Evolutionary conservation across 345 rosid species (phyloP), one percentile per base, ranked within the genome.

Genomic region (Balakata baccata): DNA sequence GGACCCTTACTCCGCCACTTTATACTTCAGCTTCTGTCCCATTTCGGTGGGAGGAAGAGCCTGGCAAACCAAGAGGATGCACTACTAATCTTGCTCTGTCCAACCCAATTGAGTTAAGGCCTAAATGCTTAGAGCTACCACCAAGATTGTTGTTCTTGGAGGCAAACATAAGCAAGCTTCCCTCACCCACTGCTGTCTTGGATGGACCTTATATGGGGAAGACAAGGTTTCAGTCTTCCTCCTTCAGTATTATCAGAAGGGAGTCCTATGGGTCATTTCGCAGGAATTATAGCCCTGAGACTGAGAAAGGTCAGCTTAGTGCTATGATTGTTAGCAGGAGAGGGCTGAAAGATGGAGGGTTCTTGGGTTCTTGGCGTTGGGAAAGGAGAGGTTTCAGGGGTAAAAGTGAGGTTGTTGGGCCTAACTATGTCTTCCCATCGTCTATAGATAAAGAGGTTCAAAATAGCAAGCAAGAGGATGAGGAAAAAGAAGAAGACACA

Each of bases 11-110:
- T 56, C 87, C 98, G 54, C 94, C 97, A 11, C 78, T 83, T 46
- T 82, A 85, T 66, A 74, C 87, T 16, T 77, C 84, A 38, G 98
- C 93, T 11, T 80, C 93, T 3, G 92, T 93, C 64, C 98, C 98
- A 9, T 93, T 93, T 67, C 85, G 86, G 9, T 93, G 98, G 98
- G 98, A 93, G 67, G 93, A 93, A 49, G 84, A 88, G 80, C 97
- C 98, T 9, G 97, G 98, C 37, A 93, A 91, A 79, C 97, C 98
- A 18, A 88, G 92, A 75, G 83, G 80, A 22, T 57, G 85, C 82
- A 68, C 82, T 39, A 18, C 74, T 39, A 14, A 8, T 67, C 9
- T 71, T 82, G 66, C 34, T 58, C 51, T 51, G 45, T 18, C 84
- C 18, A 9, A 49, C 70, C 63, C 72, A 0, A 22, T 49, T 54